Base-by-base conservation (phyloP, 768 basidiomycete species). In the Boletus edulis region DNA sequence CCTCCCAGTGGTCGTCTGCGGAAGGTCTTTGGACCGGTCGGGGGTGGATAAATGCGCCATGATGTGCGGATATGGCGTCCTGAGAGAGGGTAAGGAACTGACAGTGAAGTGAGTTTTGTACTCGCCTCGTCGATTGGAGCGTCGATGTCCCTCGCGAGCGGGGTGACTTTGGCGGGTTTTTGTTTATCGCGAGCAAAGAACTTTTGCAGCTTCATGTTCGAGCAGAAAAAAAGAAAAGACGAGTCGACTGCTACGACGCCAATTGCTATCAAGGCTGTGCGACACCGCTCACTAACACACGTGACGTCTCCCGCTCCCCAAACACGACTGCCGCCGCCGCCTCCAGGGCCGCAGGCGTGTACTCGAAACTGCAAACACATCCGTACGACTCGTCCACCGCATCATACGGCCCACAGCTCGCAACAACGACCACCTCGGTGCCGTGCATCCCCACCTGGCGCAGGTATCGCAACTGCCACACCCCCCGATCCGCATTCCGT, bases 361-460 rank as follows among this genome's bases (percentile, higher is more conserved):
- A 83, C 65, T 88, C 86, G 64, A 82, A 86, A 41, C 80, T 81
- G 17, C 74, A 78, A 4, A 87, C 58, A 35, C 76, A 81, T 22
- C 73, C 69, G 0, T 68, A 67, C 57, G 58, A 63, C 2, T 60
- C 55, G 12, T 69, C 63, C 5, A 40, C 14, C 67, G 60, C 60
- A 15, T 52, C 86, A 59, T 87, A 89, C 29, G 86, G 86, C n/a
- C 78, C 81, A 62, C 85, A 85, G 37, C 82, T 85, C 18, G 82
- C 77, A 0, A 88, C 56, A 14, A 87, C 65, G 1, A 85, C 72
- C 34, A 85, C 70, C 17, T 70, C 62, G 1, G 31, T 51, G 3
- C 7, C n/a, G 62, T 50, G 60, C 20, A 34, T 46, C 55, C 18
- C 70, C 42, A 39, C 76, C 58, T 35, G 60, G 56, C 45, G 63